A percentile compares a stretch with the other conserved stretches of the same genome.
phyloP scores from a whole-genome alignment of 345 rosid species.

The Corchorus capsularis region DNA sequence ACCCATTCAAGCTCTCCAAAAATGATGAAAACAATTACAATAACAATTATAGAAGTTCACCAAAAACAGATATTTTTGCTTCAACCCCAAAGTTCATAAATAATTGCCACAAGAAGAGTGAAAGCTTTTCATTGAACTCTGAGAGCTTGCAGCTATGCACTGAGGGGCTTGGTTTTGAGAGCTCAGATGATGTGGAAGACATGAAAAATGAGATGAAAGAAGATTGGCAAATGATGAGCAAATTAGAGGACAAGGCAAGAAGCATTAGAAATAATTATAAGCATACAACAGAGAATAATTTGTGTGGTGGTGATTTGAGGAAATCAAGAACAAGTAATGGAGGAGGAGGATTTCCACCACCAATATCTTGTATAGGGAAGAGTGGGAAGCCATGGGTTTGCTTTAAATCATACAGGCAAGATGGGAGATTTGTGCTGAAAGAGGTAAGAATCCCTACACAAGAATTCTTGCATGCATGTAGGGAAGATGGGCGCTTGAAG shows the following conservation, averaged over 20 bases:
- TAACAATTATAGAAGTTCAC: conserved; percentile 21
- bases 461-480: conserved; percentile 71
- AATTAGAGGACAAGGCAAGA: conserved; percentile 26
- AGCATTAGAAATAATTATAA: not conserved
- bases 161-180: conserved; percentile 87
- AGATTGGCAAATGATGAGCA: conserved; percentile 27
- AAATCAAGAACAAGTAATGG: conserved; percentile 28
- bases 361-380: conserved; percentile 68
- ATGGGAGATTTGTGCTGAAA: conserved; percentile 80
- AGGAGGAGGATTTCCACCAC: conserved; percentile 63
- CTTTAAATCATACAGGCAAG: conserved; percentile 73
- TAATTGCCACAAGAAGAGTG: conserved; percentile 37
- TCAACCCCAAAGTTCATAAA: conserved; percentile 12
- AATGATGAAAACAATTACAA: conserved; percentile 19
- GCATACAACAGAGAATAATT: conserved; percentile 5
- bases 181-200: conserved; percentile 68
- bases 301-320: conserved; percentile 37
- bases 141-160: conserved; percentile 83
- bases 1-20: not conserved
- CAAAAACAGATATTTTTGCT: conserved; percentile 13
- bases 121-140: conserved; percentile 39
- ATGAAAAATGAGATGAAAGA: conserved; percentile 37
- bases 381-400: conserved; percentile 69
- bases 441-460: conserved; percentile 71
- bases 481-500: conserved; percentile 79